Evolutionary conservation across 2,329 filamentous ascomycete species (phyloP), one percentile per base, ranked within the genome.

Genomic region (Xylaria sp.): DNA sequence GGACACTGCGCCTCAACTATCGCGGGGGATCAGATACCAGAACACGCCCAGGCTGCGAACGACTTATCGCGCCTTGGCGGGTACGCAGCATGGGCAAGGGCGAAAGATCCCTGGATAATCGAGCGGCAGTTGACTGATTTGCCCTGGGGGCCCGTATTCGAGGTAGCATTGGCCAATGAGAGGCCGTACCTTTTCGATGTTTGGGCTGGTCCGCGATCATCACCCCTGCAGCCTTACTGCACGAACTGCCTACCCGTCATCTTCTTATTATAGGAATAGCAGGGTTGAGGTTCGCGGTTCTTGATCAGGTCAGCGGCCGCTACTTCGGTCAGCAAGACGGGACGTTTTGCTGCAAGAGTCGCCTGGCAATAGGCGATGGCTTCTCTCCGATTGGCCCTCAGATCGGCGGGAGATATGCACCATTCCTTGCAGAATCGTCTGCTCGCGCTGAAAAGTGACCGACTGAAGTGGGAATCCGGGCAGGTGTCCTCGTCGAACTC

Each of bases 141-240:
- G 59, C 59, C 65, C 37, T 44, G 31, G 54, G 59, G 20, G 31
- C 25, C 39, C 58, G 54, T 54, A 54, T 52, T 20, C 31, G 34
- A 50, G 18, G 18, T 25, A 18, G 15, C 7, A 28, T 23, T 56
- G 55, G 8, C 65, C 65, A 64, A 60, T 67, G 50, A 28, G 48
- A 28, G 39, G n/a, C 2, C 25, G 28, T 41, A 39, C 60, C 60
- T n/a, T 31, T 6, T 20, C n/a, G 3, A 18, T 48, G 28, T 39
- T 48, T 7, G 39, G 41, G 8, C 28, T 20, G 65, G 58, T 58
- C 8, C 13, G 5, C 34, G 65, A 55, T 59, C 39, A 46, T 50
- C 48, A n/a, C 52, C 31, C 31, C 60, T 67, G 65, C 65, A 67
- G 60, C 65, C 55, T 50, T 64, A 48, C 65, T 65, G 65, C 65